These are phyloP conservation scores for Suillus subaureus DNA, from an alignment of 768 basidiomycete genomes.

Conservation along the genomic window DNA sequence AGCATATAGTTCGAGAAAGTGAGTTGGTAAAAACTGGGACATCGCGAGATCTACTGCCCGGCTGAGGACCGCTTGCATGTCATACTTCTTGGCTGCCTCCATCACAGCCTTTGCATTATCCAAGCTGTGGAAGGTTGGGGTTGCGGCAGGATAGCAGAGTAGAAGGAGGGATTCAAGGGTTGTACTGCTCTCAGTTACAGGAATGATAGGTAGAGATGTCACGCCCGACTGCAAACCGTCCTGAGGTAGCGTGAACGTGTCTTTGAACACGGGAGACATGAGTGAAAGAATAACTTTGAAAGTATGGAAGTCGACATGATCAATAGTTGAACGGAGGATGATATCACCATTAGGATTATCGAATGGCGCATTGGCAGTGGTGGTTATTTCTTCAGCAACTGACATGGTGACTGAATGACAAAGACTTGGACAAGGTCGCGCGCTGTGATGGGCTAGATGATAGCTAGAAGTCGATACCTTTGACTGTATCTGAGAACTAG, in stretches of 20 bases:
- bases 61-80: slow-evolving; percentile 25
- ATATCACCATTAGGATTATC: slow-evolving; percentile 36
- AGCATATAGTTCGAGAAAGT: slow-evolving; percentile 31
- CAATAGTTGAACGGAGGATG: slow-evolving; percentile 37
- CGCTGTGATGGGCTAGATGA: no score
- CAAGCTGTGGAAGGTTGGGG: slow-evolving; percentile 9
- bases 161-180: slow-evolving; percentile 40
- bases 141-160: slow-evolving; percentile 39
- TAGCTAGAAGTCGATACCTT: no score
- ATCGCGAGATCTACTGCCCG: slow-evolving; percentile 18
- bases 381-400: neutral
- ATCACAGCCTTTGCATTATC: slow-evolving; percentile 18
- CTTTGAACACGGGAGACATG: slow-evolving; percentile 38
- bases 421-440: no score
- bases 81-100: slow-evolving; percentile 24
- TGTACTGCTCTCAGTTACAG: slow-evolving; percentile 41
- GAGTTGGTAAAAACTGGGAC: slow-evolving; percentile 12
- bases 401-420: no score
- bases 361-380: slow-evolving; percentile 25
- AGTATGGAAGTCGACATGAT: slow-evolving; percentile 35
- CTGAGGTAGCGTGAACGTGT: slow-evolving; percentile 24
- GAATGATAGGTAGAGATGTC: slow-evolving; percentile 33
- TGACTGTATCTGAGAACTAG: no score
- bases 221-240: slow-evolving; percentile 14
- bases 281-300: slow-evolving; percentile 38